Percentiles rank a stretch among this genome's conserved stretches.
Evolutionary conservation across 1,139 yeast species (phyloP).

Genomic region (Saccharomyces uvarum): DNA sequence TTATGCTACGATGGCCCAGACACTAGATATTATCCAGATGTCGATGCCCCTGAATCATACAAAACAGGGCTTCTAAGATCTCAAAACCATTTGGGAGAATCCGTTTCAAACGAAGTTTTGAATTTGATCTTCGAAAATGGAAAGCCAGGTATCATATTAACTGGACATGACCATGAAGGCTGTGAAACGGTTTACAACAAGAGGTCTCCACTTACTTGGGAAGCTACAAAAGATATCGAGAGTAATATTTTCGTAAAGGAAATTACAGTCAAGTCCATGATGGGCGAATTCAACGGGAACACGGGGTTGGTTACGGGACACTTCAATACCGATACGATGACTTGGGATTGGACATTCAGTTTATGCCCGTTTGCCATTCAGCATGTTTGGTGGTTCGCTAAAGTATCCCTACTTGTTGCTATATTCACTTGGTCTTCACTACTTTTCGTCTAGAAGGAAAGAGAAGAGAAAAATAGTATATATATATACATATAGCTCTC

Average conservation of each 20-base stretch:
- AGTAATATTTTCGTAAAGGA: constrained; percentile 47
- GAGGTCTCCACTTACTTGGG: constrained; percentile 43
- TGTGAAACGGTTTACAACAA: constrained; percentile 63
- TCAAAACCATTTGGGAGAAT: constrained; percentile 76
- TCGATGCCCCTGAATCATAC: constrained; percentile 49
- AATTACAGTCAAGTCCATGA: constrained; percentile 81
- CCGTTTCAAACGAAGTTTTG: constrained; percentile 58
- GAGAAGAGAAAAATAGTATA: neutral
- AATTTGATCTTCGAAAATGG: constrained; percentile 58
- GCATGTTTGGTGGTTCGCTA: constrained; percentile 92
- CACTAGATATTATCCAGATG: constrained; percentile 52
- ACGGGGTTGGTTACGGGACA: constrained; percentile 77
- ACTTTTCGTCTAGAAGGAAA: neutral
- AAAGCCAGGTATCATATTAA: constrained; percentile 68
- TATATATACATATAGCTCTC: neutral
- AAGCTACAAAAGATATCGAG: constrained; percentile 40
- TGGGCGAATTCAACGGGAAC: constrained; percentile 93
- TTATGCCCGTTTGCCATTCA: constrained; percentile 82
- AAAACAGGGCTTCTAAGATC: constrained; percentile 65
- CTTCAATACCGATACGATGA: constrained; percentile 35
- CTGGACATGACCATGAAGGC: constrained; percentile 97
- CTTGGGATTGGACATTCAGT: constrained; percentile 62
- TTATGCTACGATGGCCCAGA: constrained; percentile 82
- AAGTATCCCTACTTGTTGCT: constrained; percentile 46
- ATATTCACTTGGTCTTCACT: constrained; percentile 24